phyloP scores from a whole-genome alignment of 1,284 basidiomycete species.

The Melampsora abietis-canadensis region DNA sequence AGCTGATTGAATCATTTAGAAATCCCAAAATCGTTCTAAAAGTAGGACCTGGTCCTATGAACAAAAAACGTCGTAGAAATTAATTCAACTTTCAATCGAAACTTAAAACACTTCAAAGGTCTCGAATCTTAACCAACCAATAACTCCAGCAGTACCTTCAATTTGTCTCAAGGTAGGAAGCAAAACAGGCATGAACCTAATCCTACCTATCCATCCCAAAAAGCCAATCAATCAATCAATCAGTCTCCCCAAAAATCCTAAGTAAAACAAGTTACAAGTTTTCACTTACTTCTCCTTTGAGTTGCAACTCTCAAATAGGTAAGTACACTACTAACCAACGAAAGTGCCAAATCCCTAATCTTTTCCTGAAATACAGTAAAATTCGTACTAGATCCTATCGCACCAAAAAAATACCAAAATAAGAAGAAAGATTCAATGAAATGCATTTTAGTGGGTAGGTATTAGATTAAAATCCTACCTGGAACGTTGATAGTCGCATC shows the following conservation, averaged over 20 bases:
- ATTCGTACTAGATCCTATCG: conserved; percentile 22
- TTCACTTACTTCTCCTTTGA: conserved; percentile 31
- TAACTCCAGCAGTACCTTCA: conserved; percentile 27
- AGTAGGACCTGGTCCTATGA: conserved; percentile 26
- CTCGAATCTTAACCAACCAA: conserved; percentile 15
- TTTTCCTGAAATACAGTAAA: conserved; percentile 40
- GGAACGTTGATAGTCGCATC: conserved; percentile 27
- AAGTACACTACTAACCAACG: conserved; percentile 25
- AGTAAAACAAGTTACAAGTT: not conserved
- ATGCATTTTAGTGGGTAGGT: not conserved
- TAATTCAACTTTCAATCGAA: not conserved
- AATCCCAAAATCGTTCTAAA: conserved; percentile 38
- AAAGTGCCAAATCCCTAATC: conserved; percentile 31
- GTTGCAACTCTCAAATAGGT: conserved; percentile 39
- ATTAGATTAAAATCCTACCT: conserved; percentile 5
- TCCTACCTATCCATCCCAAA: conserved; percentile 14
- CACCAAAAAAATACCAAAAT: not conserved
- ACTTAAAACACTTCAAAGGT: not conserved
- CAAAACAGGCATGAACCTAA: conserved; percentile 35
- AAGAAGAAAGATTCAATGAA: not conserved
- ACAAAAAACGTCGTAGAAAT: too few relatives aligned
- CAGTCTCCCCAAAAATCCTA: not conserved
- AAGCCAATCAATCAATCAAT: not conserved
- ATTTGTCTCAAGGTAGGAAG: conserved; percentile 31
- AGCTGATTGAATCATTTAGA: conserved; percentile 27